A percentile compares a stretch with the other conserved stretches of the same genome.
Conservation (phyloP, 2,329 filamentous ascomycete genomes). For the Seiridium unicorne region DNA sequence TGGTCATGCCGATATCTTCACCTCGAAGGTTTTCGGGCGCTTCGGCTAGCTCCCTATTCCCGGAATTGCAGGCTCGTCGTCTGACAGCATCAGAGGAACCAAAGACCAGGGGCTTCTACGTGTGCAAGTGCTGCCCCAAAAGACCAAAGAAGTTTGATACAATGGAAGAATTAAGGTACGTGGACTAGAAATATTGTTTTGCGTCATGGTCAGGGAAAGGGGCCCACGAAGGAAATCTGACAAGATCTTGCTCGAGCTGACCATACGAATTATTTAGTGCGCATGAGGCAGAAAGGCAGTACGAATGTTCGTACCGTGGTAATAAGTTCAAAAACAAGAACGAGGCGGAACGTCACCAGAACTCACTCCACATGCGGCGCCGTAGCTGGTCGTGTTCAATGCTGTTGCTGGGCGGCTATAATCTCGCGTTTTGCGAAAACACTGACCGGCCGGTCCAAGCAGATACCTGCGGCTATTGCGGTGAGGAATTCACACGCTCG, state of each 20-base stretch:
- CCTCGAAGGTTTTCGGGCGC: not conserved
- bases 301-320: conserved; percentile 86
- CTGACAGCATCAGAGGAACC: not conserved
- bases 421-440: conserved; percentile 85
- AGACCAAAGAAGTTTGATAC: conserved; percentile 95
- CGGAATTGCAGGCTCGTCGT: not conserved
- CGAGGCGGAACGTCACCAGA: conserved; percentile 93
- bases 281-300: conserved; percentile 94
- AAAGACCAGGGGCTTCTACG: too few relatives aligned
- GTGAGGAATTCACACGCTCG: conserved; percentile 78
- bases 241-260: not conserved
- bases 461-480: conserved; percentile 93
- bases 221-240: too few relatives aligned
- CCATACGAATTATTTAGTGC: conserved; percentile 28
- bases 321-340: conserved; percentile 99
- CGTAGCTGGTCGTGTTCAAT: conserved; percentile 98
- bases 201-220: too few relatives aligned
- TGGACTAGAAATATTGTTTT: conserved; percentile 13
- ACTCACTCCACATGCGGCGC: conserved; percentile 85
- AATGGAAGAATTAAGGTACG: conserved; percentile 79
- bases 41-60: not conserved
- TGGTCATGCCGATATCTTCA: not conserved
- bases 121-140: conserved; percentile 92
- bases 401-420: conserved; percentile 64
- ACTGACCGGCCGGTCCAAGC: conserved; percentile 61